Base-by-base conservation (phyloP, 108 stramenopile genomes). In the Cylindrotheca fusiformis region DNA sequence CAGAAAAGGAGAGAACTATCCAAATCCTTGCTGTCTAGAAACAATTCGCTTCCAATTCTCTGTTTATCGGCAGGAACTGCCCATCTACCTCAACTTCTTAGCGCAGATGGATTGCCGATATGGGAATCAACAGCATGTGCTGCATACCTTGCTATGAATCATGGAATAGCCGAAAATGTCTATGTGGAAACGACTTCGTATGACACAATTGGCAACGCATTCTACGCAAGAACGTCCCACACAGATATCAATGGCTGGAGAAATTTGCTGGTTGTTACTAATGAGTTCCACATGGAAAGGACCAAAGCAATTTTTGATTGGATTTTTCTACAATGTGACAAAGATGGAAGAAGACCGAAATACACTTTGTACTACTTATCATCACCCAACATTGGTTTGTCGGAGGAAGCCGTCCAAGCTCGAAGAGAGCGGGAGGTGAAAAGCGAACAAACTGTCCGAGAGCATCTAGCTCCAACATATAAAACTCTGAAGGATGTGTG, bases 171-270 rank as follows among this genome's bases (percentile, higher is more conserved):
- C 19, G 20, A 65, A 0, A 61, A 79, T 32, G 62, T 94, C 0
- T 90, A 59, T 71, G 85, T 80, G 17, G 92, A 94, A 71, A 94
- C 92, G 17, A 81, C 87, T 26, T 82, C 82, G 12, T 94, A 87
- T 61, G 92, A 94, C 49, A 94, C 92, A 1, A 94, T 94, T 29
- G 78, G 82, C 0, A 94, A 94, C 68, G 88, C 88, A 4, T 94
- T 76, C 52, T 94, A 69, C 65, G 63, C 87, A 0, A 65, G 92
- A 55, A 87, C 88, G 6, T 49, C 60, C 0, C 73, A 85, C 28
- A 86, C 88, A 0, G 92, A 94, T 77, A 57, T 87, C 58, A 72
- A 56, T 24, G 82, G 77, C 8, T 81, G 88, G 84, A 68, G 63
- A 25, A 55, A 49, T 12, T 19, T 87, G 22, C 56, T 91, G 32